These are phyloP conservation scores for Penicillium robsamsonii DNA, from an alignment of 495 filamentous ascomycete genomes.

Conservation along the genomic window DNA sequence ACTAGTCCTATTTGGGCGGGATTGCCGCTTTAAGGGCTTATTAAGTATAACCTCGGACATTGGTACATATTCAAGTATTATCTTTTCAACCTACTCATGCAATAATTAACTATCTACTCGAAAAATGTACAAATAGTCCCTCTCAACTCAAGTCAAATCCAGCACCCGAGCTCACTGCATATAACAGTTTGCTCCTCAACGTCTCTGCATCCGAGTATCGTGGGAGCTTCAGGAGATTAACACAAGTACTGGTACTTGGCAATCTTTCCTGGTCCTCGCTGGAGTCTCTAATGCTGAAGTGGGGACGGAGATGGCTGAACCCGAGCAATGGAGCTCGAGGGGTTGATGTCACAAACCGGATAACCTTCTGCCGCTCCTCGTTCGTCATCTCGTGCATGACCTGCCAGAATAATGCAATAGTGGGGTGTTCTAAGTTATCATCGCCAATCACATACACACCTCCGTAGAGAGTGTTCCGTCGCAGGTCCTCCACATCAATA, in stretches of 20 bases:
- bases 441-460: conserved; percentile 86
- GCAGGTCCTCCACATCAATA: conserved; percentile 84
- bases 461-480: conserved; percentile 82
- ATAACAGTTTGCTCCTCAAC: conserved; percentile 77
- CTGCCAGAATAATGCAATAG: conserved; percentile 85
- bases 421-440: conserved; percentile 80
- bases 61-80: background rate
- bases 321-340: conserved; percentile 89
- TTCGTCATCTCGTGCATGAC: conserved; percentile 76
- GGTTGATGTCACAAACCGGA: conserved; percentile 95
- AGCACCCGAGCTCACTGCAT: conserved; percentile 87
- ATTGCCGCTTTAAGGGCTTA: conserved; percentile 27
- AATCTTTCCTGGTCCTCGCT: conserved; percentile 75
- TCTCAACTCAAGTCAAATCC: conserved; percentile 87
- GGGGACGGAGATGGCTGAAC: conserved; percentile 80
- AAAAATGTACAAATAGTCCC: conserved; percentile 4
- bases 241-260: conserved; percentile 94
- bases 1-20: conserved; percentile 26
- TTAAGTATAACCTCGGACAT: conserved; percentile 5
- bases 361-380: conserved; percentile 73
- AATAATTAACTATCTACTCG: background rate
- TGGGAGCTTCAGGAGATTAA: conserved; percentile 92
- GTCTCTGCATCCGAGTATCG: conserved; percentile 63
- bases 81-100: conserved; percentile 24
- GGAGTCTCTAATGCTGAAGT: conserved; percentile 87